These are phyloP conservation scores for Pharus latifolius DNA, from an alignment of 176 grass and related monocot genomes.

Conservation along the genomic window DNA sequence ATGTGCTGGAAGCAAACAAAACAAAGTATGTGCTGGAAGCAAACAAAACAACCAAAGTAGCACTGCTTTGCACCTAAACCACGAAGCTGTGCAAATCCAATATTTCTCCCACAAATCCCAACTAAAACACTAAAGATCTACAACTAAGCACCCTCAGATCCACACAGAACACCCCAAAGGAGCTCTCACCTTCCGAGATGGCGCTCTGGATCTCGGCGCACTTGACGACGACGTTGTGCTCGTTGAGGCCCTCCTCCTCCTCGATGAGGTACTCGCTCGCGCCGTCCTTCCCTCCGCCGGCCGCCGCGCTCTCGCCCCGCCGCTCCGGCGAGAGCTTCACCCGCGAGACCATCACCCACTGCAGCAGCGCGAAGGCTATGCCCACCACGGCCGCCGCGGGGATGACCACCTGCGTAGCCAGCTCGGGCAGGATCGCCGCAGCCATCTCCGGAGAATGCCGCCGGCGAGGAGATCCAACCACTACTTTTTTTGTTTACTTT, in stretches of 20 bases:
- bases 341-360: constrained; percentile 71
- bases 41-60: constrained; percentile 1
- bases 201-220: constrained; percentile 84
- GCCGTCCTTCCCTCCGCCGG: constrained; percentile 30
- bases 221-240: constrained; percentile 87
- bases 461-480: background rate
- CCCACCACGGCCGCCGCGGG: constrained; percentile 61
- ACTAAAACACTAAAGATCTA: constrained; percentile 3
- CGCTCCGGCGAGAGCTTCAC: constrained; percentile 47
- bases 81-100: background rate
- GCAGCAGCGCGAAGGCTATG: constrained; percentile 61
- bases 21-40: background rate
- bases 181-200: constrained; percentile 78
- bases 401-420: constrained; percentile 59
- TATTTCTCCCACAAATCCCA: background rate
- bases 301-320: background rate
- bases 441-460: constrained; percentile 22
- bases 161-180: background rate
- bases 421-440: constrained; percentile 48
- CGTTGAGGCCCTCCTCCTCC: constrained; percentile 92
- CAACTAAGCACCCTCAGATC: background rate
- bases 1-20: background rate
- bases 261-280: constrained; percentile 62
- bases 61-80: background rate
- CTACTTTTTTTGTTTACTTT: background rate